Conservation (phyloP, 2,329 filamentous ascomycete genomes). For the Fusarium xyrophilum region DNA sequence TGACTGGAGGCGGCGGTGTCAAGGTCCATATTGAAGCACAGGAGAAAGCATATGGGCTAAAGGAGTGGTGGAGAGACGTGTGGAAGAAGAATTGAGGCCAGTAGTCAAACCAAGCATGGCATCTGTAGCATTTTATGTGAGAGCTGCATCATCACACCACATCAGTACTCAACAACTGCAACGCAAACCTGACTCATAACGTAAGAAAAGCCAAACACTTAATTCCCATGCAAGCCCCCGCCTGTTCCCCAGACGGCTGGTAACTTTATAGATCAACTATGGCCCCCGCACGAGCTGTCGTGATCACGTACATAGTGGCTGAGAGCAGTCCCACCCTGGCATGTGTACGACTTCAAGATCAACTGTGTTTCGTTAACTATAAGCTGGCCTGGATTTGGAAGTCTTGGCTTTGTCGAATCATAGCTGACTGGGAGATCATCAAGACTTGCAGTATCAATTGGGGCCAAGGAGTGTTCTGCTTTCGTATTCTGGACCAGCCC, state of each 20-base stretch:
- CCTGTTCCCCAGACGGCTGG: constrained; percentile 2
- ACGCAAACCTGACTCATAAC: background rate
- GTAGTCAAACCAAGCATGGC: background rate
- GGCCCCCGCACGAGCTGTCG: constrained; percentile 3
- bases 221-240: background rate
- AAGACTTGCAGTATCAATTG: background rate
- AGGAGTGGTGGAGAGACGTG: constrained; percentile 87
- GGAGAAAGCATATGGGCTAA: constrained; percentile 81
- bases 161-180: background rate
- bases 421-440: background rate
- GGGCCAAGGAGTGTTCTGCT: background rate
- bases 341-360: background rate
- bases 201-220: background rate
- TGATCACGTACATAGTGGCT: background rate
- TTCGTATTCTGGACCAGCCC: constrained; percentile 10
- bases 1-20: constrained; percentile 58
- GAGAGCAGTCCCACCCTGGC: background rate
- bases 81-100: constrained; percentile 52
- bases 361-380: background rate
- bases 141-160: background rate
- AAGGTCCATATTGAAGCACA: constrained; percentile 76
- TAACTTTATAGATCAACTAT: background rate
- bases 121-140: background rate
- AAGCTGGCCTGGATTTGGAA: background rate
- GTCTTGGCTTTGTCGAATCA: background rate